These are phyloP conservation scores for Chaetomium cochliodes DNA, from an alignment of 495 filamentous ascomycete genomes.

Conservation along the genomic window DNA sequence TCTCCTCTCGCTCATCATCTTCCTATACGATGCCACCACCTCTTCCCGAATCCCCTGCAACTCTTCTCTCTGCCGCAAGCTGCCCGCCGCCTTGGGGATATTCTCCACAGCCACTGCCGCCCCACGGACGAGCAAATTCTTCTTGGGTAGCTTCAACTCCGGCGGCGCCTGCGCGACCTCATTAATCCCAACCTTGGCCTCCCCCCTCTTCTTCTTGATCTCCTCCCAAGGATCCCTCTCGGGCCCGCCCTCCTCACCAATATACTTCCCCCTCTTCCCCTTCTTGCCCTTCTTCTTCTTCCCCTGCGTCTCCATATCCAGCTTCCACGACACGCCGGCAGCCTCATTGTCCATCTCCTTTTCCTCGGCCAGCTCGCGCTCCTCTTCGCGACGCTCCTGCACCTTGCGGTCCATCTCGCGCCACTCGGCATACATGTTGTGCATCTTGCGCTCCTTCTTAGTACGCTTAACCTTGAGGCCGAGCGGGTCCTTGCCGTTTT, in stretches of 20 bases:
- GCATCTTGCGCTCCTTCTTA: conserved; percentile 79
- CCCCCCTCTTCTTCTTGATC: conserved; percentile 59
- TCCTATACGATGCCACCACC: conserved; percentile 79
- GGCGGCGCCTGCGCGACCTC: conserved; percentile 84
- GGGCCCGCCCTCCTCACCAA: conserved; percentile 40
- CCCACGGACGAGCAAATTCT: conserved; percentile 69
- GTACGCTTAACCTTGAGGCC: conserved; percentile 60
- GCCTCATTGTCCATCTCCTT: conserved; percentile 61
- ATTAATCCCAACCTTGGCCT: conserved; percentile 61
- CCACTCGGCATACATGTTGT: conserved; percentile 78
- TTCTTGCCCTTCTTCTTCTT: conserved; percentile 54
- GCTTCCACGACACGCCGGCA: conserved; percentile 55
- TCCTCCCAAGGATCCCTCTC: conserved; percentile 78
- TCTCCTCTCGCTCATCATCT: conserved; percentile 71
- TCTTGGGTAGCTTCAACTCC: conserved; percentile 61
- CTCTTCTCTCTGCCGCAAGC: conserved; percentile 79
- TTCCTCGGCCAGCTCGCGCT: conserved; percentile 62
- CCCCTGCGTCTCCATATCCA: conserved; percentile 40
- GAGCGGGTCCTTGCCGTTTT: conserved; percentile 50
- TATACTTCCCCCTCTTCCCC: conserved; percentile 45
- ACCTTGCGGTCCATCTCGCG: conserved; percentile 60
- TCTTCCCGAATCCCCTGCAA: conserved; percentile 68
- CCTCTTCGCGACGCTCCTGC: conserved; percentile 59
- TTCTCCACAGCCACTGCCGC: conserved; percentile 69
- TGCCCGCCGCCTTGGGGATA: conserved; percentile 74